phyloP scores from a whole-genome alignment of 148 eudicot species.

The Persicaria maculosa region DNA sequence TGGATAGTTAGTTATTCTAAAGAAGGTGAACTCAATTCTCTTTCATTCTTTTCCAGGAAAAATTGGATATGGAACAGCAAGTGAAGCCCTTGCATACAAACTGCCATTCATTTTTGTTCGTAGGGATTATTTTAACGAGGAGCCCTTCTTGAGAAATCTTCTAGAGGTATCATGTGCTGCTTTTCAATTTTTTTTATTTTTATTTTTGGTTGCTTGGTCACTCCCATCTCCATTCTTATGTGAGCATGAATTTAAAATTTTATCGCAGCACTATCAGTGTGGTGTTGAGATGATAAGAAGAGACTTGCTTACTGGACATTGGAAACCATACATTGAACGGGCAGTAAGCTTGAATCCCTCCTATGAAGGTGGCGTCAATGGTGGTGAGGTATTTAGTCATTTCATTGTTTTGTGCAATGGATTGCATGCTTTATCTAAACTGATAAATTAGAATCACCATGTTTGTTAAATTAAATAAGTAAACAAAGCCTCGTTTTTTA shows the following conservation, averaged over 20 bases:
- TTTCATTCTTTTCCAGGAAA: constrained; percentile 54
- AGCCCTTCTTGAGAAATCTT: constrained; percentile 92
- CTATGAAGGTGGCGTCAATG: constrained; percentile 82
- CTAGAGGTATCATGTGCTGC: constrained; percentile 54
- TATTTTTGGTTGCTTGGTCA: constrained; percentile 5
- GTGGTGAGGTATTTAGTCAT: constrained; percentile 71
- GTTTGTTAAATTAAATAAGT: not conserved
- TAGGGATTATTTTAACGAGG: constrained; percentile 96
- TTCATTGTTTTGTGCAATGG: not conserved
- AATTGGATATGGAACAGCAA: constrained; percentile 97
- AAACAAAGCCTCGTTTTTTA: not conserved
- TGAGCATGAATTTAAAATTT: constrained; percentile 12
- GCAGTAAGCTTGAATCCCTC: constrained; percentile 91
- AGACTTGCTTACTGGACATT: constrained; percentile 92
- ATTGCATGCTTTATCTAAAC: not conserved
- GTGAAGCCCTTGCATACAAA: constrained; percentile 95
- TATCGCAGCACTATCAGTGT: constrained; percentile 67
- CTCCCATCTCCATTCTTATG: not conserved
- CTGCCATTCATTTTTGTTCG: constrained; percentile 97
- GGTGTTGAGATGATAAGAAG: constrained; percentile 99
- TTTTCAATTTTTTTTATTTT: not conserved
- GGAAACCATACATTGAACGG: constrained; percentile 95
- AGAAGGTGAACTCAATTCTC: constrained; percentile 8
- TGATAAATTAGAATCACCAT: not conserved
- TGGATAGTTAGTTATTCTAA: not conserved